Evolutionary conservation across 2,329 filamentous ascomycete genomes (phyloP), one percentile per base, ranked within the genome.

Genomic region (Berkeleyomyces basicola): DNA sequence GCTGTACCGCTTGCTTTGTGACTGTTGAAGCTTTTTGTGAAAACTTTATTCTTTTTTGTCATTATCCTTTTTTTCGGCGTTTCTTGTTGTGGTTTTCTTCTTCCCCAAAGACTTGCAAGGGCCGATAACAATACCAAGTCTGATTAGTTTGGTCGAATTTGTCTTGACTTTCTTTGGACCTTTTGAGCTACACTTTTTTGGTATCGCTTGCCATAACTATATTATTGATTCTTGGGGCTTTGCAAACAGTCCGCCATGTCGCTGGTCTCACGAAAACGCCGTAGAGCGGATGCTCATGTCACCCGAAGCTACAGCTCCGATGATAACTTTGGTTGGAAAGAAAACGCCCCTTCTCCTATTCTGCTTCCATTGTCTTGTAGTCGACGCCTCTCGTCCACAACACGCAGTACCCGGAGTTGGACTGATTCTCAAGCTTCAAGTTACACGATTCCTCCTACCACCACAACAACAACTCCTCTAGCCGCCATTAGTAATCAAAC

Each of bases 291-390:
- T 42, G 16, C 58, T 44, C 49, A 44, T 37, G 33, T 43, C 39
- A 36, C 60, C 42, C 63, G 60, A 31, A 59, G 47, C 36, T 58
- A 57, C 16, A 60, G 63, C 23, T 59, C 60, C 16, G 60, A 57
- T 9, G 47, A 43, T 23, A 40, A 51, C 31, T 43, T 43, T 23
- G 49, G 49, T 5, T 62, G 61, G 57, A 64, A 64, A 43, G 63
- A 62, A 62, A 64, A 64, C 40, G 51, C 58, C 6, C 46, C 49
- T 42, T 61, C 62, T 39, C 44, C 47, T 36, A 59, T 37, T 2
- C 49, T 40, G 11, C 23, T 57, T 43, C 53, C 33, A 1, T 37
- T 39, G 36, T 23, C 23, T 10, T 60, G 33, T 7, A 44, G 23
- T 7, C 14, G 51, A 55, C 36, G 14, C 7, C 33, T 55, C 39